Evolutionary conservation across 768 basidiomycete genomes (phyloP).

Genomic region (Cantharellus cinnabarinus): DNA sequence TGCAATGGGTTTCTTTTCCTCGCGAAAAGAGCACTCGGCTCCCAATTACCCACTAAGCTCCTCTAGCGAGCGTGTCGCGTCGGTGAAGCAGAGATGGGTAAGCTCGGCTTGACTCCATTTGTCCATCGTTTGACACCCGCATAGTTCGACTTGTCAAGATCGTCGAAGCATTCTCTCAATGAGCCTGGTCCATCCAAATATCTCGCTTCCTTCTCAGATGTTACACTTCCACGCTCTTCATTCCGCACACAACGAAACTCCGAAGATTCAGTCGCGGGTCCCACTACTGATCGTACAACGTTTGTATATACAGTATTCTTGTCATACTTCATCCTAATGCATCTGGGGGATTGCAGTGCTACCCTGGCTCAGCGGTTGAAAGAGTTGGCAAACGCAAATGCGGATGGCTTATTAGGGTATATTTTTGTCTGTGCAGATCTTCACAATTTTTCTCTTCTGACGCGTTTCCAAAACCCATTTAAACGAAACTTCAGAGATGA

Average conservation of each 20-base stretch:
- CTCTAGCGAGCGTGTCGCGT: not conserved
- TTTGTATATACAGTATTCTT: not conserved
- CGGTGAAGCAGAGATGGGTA: not conserved
- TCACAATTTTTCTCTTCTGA: not conserved
- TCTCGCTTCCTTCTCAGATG: too few relatives aligned
- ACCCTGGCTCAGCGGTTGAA: constrained; percentile 65
- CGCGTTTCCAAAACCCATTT: not conserved
- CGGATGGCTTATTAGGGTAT: constrained; percentile 58
- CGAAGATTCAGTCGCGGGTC: not conserved
- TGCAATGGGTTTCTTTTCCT: not conserved
- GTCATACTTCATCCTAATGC: too few relatives aligned
- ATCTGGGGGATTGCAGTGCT: constrained; percentile 22
- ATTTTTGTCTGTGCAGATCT: not conserved
- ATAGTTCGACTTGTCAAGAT: too few relatives aligned
- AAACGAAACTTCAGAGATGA: constrained; percentile 36
- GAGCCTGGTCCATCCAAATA: too few relatives aligned
- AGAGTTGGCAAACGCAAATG: constrained; percentile 60
- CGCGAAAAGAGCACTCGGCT: not conserved
- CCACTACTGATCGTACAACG: not conserved
- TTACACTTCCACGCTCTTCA: not conserved
- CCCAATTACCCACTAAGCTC: not conserved
- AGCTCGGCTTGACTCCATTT: not conserved
- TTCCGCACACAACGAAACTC: not conserved
- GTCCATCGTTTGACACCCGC: too few relatives aligned
- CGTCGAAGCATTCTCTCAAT: too few relatives aligned